Base-by-base conservation (phyloP, 257 asterid genomes). In the Solanum infundibuliforme region DNA sequence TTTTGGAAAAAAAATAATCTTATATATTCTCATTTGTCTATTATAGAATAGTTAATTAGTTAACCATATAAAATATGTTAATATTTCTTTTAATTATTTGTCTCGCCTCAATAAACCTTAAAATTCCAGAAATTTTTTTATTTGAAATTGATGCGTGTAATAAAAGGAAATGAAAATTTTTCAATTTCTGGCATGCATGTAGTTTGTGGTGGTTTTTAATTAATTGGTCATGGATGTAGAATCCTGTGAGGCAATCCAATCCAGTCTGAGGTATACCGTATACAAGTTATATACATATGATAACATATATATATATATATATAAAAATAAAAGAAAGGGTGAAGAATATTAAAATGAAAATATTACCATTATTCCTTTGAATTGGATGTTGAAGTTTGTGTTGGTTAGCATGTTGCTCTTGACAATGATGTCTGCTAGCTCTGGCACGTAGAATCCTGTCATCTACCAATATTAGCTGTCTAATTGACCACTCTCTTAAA, bases 351-450 rank as follows among this genome's bases (percentile, higher is more conserved):
- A 25, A 85, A 52, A 7, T 48, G 13, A 25, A 52, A 65, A 9
- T 79, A 73, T 32, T 90, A 92, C 94, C 94, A 92, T 90, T 77
- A 92, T 89, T 36, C 94, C 94, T 85, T 90, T 92, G 4, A 92
- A 74, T 62, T 66, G 92, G 73, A 92, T 92, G 39, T 66, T 85
- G 29, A 86, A 43, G 9, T 88, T 84, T 35, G 90, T 11, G 21
- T n/a, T 58, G 6, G 87, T 35, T 43, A 36, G 62, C 8, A 10
- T 87, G 79, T 90, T 90, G 75, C 75, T 89, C 29, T 82, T 89
- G 81, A 88, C 43, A 86, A 92, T 89, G 27, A 92, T 34, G 35
- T 90, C 92, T 25, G 94, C 92, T 25, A 92, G 82, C 87, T 92
- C 91, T 1, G 94, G 94, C 60, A 92, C 83, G 85, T 92, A 92